Conservation (phyloP, 2,329 filamentous ascomycete species). For the Rhinocladiella similis region DNA sequence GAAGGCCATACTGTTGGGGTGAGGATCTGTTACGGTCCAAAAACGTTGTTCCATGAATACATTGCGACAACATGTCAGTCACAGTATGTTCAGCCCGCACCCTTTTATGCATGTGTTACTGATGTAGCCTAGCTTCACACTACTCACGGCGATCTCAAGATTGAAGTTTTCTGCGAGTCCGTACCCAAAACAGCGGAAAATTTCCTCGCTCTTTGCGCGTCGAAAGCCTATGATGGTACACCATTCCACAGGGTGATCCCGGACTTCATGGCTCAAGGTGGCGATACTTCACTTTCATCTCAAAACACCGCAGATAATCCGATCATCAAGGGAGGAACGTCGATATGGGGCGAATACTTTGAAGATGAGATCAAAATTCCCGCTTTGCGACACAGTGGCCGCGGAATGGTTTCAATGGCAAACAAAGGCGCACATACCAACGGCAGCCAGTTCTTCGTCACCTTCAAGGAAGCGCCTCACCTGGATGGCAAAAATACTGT, state of each 20-base stretch:
- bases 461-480: constrained; percentile 61
- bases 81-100: constrained; percentile 20
- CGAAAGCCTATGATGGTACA: constrained; percentile 59
- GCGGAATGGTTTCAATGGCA: constrained; percentile 61
- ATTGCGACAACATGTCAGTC: constrained; percentile 24
- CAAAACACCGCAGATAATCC: constrained; percentile 40
- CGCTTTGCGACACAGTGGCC: constrained; percentile 56
- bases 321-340: constrained; percentile 58
- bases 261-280: constrained; percentile 65
- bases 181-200: constrained; percentile 90
- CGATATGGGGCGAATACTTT: constrained; percentile 56
- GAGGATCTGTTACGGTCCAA: too few species aligned
- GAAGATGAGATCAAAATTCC: constrained; percentile 64
- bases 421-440: constrained; percentile 58
- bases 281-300: constrained; percentile 51
- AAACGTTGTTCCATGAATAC: constrained; percentile 15
- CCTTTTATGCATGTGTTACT: neutral
- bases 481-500: constrained; percentile 67
- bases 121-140: constrained; percentile 66
- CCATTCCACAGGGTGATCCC: constrained; percentile 65
- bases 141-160: constrained; percentile 83
- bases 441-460: constrained; percentile 65
- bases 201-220: constrained; percentile 66
- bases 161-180: constrained; percentile 94
- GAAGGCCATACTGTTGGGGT: too few species aligned